Evolutionary conservation across 257 asterid genomes (phyloP).

Genomic region (Buddleja alternifolia): DNA sequence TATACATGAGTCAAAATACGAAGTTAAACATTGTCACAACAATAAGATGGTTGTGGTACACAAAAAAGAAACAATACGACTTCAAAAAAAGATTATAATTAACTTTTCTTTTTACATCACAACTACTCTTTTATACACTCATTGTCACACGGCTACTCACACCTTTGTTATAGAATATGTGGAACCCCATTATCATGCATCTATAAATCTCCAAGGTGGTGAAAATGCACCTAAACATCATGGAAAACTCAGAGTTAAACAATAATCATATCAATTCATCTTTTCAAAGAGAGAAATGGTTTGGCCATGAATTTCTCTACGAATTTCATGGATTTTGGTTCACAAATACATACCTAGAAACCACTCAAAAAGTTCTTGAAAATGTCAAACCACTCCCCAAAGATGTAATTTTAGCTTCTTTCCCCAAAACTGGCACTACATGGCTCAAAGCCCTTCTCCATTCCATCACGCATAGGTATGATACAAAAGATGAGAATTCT

Average conservation of each 20-base stretch:
- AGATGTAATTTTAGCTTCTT: slow-evolving; percentile 51
- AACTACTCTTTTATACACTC: no score
- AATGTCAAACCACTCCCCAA: slow-evolving; percentile 42
- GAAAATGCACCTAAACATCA: neutral
- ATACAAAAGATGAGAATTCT: neutral
- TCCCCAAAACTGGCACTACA: slow-evolving; percentile 67
- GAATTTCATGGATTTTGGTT: slow-evolving; percentile 53
- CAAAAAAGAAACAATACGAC: no score
- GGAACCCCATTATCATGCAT: no score
- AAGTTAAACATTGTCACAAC: no score
- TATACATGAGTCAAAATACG: no score
- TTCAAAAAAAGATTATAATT: no score
- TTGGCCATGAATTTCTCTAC: slow-evolving; percentile 34
- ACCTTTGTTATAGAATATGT: no score
- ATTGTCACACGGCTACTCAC: no score
- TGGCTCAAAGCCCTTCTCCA: slow-evolving; percentile 63
- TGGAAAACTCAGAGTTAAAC: neutral
- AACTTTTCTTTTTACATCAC: no score
- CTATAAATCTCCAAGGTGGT: no score
- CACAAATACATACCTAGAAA: slow-evolving; percentile 35
- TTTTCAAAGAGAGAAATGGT: slow-evolving; percentile 42
- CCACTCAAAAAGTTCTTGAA: slow-evolving; percentile 34
- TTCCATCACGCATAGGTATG: slow-evolving; percentile 39
- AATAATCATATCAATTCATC: slow-evolving; percentile 10
- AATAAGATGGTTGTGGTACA: no score